Evolutionary conservation across 441 rosid genomes (phyloP), one percentile per base, ranked within the genome.

Genomic region (Metrosideros polymorpha): DNA sequence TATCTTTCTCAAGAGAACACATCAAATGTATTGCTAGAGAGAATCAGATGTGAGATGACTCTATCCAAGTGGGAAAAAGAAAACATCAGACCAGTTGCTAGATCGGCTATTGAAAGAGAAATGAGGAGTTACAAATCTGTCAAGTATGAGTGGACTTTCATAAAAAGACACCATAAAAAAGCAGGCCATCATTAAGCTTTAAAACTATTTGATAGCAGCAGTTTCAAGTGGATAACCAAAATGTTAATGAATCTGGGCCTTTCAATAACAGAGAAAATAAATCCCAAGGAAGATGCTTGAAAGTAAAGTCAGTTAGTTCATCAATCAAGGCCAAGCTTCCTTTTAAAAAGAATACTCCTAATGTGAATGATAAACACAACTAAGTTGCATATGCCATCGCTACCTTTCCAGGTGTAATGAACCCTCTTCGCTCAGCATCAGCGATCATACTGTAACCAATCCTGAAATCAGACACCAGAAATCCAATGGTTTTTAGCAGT

Each of bases 381-480:
- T 29, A 87, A 82, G 42, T 86, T 82, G 83, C 35, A 75, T 82
- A 85, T 51, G 86, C 14, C 82, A 71, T 55, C 82, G 57, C 87
- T 90, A 89, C 99, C 99, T 95, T 95, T 93, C 99, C 99, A 89
- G 99, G 98, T 45, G 95, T 93, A 89, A 96, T 97, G 84, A 89
- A 89, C 88, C 98, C 99, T 88, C 85, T 94, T 89, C 92, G 87
- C 93, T 97, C 99, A 86, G 99, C 99, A 93, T 97, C 99, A 89
- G 90, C 29, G 76, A 97, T 96, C 99, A 97, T 97, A 92, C 98
- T 95, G 90, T 91, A 88, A 77, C 99, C 99, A 91, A 97, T 97
- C 94, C 99, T 97, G 98, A 90, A 93, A 53, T 14, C 71, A 76
- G 57, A 35, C 53, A 49, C 82, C 63, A 57, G n/a, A 61, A 50